Base-by-base conservation (phyloP, 192 early-diverging fungal species). In the Backusella parvicylindrica region DNA sequence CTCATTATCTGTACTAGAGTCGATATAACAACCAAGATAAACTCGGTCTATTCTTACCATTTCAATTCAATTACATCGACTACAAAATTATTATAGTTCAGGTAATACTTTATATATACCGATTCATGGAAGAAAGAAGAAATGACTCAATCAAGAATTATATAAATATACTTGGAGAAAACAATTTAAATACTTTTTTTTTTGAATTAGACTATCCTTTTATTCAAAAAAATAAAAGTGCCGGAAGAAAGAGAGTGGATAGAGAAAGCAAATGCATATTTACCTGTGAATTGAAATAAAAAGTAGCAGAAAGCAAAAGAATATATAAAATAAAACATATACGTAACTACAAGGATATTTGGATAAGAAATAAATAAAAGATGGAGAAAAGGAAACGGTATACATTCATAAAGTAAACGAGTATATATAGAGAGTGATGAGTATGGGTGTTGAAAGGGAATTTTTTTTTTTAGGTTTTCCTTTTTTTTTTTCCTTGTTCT, bases 341-440 rank as follows among this genome's bases (percentile, higher is more conserved):
- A 28, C 0, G 49, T 60, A 60, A 60, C 26, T 60, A 60, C 53
- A 60, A 79, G 79, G 15, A 81, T 74, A 76, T 86, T 84, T 28
- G 84, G 85, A 0, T 86, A 85, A 26, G 81, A 12, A 83, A 73
- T 40, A 85, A 83, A 9, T 83, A 60, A 16, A n/a, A 84, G 78
- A 69, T 86, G 87, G n/a, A 84, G 56, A 47, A 83, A 76, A 35
- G 79, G 72, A 35, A 86, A 81, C 67, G 85, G 60, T n/a, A 5
- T 83, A 74, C 68, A 83, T 80, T 78, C 82, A 86, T 75, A 88
- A 84, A 63, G 68, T 68, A 38, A n/a, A 75, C 80, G 31, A 73
- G 49, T 77, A 82, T 82, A 70, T 38, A 36, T 31, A 21, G 53
- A 63, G 37, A 38, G 7, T n/a, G 15, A 28, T 11, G 18, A 36